phyloP scores from a whole-genome alignment of 768 basidiomycete genomes.

The Saitozyma podzolica region DNA sequence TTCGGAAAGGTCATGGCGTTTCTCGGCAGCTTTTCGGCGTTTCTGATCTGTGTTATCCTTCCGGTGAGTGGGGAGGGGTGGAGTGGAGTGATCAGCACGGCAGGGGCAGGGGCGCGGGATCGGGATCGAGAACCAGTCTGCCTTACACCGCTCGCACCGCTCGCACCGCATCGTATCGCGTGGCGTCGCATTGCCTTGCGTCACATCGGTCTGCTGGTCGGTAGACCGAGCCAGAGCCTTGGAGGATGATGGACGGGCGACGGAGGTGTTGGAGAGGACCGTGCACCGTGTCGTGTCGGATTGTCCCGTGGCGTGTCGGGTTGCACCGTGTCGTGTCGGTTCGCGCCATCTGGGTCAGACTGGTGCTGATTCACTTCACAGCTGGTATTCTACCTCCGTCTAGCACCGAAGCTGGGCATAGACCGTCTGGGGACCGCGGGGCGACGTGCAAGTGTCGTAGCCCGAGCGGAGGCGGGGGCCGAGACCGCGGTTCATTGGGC shows the following conservation, averaged over 20 bases:
- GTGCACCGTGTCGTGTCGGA: too few species aligned
- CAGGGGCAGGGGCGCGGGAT: too few species aligned
- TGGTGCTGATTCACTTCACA: constrained; percentile 20
- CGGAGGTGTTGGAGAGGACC: neutral
- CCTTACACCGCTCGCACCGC: too few species aligned
- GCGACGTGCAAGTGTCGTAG: neutral
- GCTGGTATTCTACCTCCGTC: constrained; percentile 42
- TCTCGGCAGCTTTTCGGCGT: constrained; percentile 83
- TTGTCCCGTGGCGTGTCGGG: too few species aligned
- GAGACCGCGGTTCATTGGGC: constrained; percentile 57
- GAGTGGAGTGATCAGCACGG: too few species aligned
- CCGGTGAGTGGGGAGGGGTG: constrained; percentile 67
- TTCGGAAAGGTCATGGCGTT: constrained; percentile 79
- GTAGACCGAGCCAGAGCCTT: too few species aligned
- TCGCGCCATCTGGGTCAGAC: too few species aligned
- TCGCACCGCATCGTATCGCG: neutral
- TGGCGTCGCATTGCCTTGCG: too few species aligned
- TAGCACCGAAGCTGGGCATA: constrained; percentile 24
- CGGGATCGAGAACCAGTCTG: too few species aligned
- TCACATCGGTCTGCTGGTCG: too few species aligned
- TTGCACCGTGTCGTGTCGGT: too few species aligned
- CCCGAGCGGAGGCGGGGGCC: neutral
- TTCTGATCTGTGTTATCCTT: constrained; percentile 71
- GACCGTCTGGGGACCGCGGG: constrained; percentile 5
- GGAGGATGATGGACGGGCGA: too few species aligned